Conservation (phyloP, 768 basidiomycete species). For the Mycena sanguinolenta region DNA sequence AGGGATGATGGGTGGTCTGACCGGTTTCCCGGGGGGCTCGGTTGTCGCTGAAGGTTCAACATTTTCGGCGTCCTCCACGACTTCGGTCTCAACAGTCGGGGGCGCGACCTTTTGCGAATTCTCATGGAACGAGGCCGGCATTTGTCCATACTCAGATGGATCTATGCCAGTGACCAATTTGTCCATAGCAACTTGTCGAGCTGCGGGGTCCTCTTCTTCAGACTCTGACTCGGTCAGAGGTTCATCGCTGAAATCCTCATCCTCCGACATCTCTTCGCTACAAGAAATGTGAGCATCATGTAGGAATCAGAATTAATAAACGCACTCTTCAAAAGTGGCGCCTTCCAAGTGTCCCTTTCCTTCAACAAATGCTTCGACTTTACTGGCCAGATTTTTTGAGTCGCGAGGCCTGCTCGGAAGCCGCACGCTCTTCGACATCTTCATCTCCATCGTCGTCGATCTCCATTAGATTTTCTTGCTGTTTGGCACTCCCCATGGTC, state of each 20-base stretch:
- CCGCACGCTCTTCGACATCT: slow-evolving; percentile 62
- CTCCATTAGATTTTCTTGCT: slow-evolving; percentile 59
- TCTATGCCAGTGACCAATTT: slow-evolving; percentile 85
- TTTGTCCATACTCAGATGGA: slow-evolving; percentile 89
- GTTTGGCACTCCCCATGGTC: slow-evolving; percentile 47
- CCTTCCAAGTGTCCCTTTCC: slow-evolving; percentile 92
- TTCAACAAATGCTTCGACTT: slow-evolving; percentile 92
- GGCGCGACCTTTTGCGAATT: slow-evolving; percentile 79
- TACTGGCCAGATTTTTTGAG: slow-evolving; percentile 83
- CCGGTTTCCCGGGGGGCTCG: slow-evolving; percentile 54
- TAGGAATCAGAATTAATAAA: slow-evolving; percentile 27
- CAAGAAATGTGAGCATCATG: slow-evolving; percentile 22
- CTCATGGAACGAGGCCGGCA: slow-evolving; percentile 78
- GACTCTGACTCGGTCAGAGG: slow-evolving; percentile 57
- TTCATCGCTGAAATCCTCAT: slow-evolving; percentile 68
- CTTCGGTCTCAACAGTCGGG: slow-evolving; percentile 58
- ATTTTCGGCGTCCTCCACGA: slow-evolving; percentile 44
- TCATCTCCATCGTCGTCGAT: slow-evolving; percentile 52
- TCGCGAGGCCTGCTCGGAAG: slow-evolving; percentile 75
- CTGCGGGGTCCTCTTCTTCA: slow-evolving; percentile 47
- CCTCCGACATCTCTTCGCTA: slow-evolving; percentile 75
- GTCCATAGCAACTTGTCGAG: slow-evolving; percentile 78
- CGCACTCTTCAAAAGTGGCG: slow-evolving; percentile 92
- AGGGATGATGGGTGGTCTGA: slow-evolving; percentile 84
- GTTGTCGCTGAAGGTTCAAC: slow-evolving; percentile 28